Conservation (phyloP, 108 stramenopile species). For the Nannochloropsis salina region DNA sequence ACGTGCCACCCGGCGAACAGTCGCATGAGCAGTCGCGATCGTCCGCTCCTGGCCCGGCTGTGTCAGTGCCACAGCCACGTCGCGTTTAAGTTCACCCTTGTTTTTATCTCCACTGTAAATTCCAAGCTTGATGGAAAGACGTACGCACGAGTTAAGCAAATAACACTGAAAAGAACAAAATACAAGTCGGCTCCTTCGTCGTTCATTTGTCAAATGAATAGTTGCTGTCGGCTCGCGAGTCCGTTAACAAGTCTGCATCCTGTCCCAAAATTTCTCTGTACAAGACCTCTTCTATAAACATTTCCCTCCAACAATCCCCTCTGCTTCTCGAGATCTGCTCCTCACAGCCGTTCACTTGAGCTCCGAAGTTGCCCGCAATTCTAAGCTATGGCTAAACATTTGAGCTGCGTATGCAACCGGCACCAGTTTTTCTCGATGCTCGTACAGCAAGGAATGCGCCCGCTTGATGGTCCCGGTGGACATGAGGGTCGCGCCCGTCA, state of each 20-base stretch:
- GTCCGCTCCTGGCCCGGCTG: neutral
- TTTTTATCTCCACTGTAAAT: neutral
- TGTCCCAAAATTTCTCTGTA: too few species aligned
- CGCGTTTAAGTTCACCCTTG: neutral
- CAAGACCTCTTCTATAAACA: too few species aligned
- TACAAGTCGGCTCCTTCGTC: too few species aligned
- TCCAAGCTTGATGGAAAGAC: neutral
- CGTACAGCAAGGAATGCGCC: neutral
- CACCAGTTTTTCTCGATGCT: neutral
- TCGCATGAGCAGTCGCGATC: neutral
- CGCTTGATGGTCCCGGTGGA: neutral
- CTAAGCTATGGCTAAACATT: neutral
- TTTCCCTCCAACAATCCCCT: neutral
- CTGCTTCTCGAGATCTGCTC: neutral
- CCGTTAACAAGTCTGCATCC: too few species aligned
- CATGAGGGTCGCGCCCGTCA: neutral
- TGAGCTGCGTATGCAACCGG: neutral
- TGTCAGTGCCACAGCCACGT: neutral
- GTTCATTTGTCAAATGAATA: too few species aligned
- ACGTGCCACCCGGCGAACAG: neutral
- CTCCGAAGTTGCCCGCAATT: neutral
- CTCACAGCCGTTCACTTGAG: neutral
- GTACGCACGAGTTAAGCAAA: neutral
- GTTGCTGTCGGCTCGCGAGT: too few species aligned
- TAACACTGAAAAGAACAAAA: neutral